Conservation (phyloP, 208 protist genomes). For the Polymyxa betae region DNA sequence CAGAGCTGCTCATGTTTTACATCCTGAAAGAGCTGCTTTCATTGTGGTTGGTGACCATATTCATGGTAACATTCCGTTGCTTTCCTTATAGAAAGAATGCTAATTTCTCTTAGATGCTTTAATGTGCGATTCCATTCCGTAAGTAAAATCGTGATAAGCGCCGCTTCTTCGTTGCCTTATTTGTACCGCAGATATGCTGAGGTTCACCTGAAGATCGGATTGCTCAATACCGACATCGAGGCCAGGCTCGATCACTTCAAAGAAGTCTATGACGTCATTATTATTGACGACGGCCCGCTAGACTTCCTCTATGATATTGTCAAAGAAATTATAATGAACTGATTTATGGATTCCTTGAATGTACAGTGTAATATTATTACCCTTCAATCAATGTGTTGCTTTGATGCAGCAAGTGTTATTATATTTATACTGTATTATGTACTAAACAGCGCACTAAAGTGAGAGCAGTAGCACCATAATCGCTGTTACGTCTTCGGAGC, state of each 20-base stretch:
- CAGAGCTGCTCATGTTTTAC: constrained; percentile 8
- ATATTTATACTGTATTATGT: too few species aligned
- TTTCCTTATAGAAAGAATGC: not conserved
- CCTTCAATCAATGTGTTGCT: too few species aligned
- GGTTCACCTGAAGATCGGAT: constrained; percentile 42
- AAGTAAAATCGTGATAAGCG: not conserved
- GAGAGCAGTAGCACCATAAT: too few species aligned
- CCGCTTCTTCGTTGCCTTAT: not conserved
- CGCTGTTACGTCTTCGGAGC: too few species aligned
- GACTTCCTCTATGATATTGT: not conserved
- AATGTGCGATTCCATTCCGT: constrained; percentile 13
- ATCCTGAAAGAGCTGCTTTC: constrained; percentile 35
- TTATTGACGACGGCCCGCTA: constrained; percentile 42
- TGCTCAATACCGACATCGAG: constrained; percentile 18
- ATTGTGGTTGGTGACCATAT: constrained; percentile 43
- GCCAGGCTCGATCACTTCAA: not conserved
- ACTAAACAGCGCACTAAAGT: too few species aligned
- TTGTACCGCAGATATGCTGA: constrained; percentile 7
- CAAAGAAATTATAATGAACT: constrained; percentile 33
- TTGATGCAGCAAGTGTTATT: too few species aligned
- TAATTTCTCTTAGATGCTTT: not conserved
- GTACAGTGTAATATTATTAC: too few species aligned
- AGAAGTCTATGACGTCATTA: constrained; percentile 49
- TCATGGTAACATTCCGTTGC: not conserved
- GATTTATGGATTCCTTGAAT: too few species aligned